phyloP scores from a whole-genome alignment of 495 filamentous ascomycete species.

The Cudoniella acicularis region DNA sequence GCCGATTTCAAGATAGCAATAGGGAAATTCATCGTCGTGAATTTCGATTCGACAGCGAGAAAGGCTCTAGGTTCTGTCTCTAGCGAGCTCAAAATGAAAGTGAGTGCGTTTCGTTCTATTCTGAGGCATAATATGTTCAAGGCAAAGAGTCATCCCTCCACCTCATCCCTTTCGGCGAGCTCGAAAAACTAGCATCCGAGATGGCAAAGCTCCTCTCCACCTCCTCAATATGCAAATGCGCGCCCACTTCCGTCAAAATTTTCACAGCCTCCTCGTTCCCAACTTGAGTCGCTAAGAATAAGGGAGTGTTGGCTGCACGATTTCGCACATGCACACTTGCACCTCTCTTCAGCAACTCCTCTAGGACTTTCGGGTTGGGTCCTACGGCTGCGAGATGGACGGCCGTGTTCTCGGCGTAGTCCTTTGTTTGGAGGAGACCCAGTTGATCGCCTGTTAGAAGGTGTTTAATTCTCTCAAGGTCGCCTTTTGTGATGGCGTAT shows the following conservation, averaged over 20 bases:
- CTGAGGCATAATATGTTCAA: too few species aligned
- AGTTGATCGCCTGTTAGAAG: conserved; percentile 63
- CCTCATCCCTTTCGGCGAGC: neutral
- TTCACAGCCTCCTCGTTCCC: conserved; percentile 53
- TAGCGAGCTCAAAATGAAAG: too few species aligned
- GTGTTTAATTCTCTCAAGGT: conserved; percentile 57
- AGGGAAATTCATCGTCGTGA: too few species aligned
- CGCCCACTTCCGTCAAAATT: conserved; percentile 66
- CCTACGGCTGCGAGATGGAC: conserved; percentile 54
- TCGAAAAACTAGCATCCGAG: neutral
- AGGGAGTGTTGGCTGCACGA: conserved; percentile 72
- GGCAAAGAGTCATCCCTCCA: neutral
- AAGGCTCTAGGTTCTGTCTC: too few species aligned
- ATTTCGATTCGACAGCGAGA: too few species aligned
- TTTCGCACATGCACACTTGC: conserved; percentile 88
- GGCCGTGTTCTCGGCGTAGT: conserved; percentile 91
- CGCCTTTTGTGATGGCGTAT: conserved; percentile 75
- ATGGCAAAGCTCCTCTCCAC: conserved; percentile 27
- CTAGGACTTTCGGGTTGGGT: conserved; percentile 50
- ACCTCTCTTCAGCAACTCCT: conserved; percentile 68
- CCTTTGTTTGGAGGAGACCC: conserved; percentile 57
- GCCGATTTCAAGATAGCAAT: too few species aligned
- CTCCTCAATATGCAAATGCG: conserved; percentile 64
- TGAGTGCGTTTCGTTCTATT: too few species aligned
- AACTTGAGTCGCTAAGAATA: conserved; percentile 66